Evolutionary conservation across 345 rosid genomes (phyloP), one percentile per base, ranked within the genome.

Genomic region (Combretum micranthum): DNA sequence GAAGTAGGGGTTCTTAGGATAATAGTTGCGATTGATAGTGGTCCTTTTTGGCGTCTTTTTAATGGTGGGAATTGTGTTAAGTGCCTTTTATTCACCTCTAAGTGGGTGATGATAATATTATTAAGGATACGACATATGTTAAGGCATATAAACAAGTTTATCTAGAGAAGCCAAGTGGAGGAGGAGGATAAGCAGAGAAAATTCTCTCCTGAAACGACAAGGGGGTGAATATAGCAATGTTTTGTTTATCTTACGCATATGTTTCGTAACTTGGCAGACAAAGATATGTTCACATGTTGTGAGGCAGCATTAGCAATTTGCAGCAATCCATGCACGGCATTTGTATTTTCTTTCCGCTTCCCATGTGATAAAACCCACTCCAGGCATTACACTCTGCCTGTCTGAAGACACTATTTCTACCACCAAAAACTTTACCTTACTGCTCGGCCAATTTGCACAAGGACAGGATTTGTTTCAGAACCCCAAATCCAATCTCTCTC

Each of bases 231-330:
- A 56, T 26, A 43, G 64, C 37, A 44, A 20, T 9, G 42, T 17
- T n/a, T 49, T 44, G 50, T 26, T 5, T 55, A n/a, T 21, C 60
- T 13, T 32, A 17, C 3, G 53, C 2, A 39, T 46, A 46, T 56
- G 64, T 47, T 47, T 50, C 22, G 17, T 47, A 20, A 2, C 44
- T 53, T 51, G 56, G 60, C 17, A 42, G 46, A 53, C 26, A 52
- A 47, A 13, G 42, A 55, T 45, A 45, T 72, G 62, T 69, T 39
- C 60, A 69, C 74, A 66, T 64, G 73, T 71, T 69, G 69, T 9
- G 64, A 61, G 65, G 76, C 68, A 68, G 70, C 44, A 63, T 69
- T 72, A 69, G 78, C 76, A 65, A 68, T 73, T 56, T 70, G 37
- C 21, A 17, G 39, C 21, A 25, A 21, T 47, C 44, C 62, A 47